Conservation (phyloP, 163 green algal genomes). For the Coccomyxa subellipsoidea region DNA sequence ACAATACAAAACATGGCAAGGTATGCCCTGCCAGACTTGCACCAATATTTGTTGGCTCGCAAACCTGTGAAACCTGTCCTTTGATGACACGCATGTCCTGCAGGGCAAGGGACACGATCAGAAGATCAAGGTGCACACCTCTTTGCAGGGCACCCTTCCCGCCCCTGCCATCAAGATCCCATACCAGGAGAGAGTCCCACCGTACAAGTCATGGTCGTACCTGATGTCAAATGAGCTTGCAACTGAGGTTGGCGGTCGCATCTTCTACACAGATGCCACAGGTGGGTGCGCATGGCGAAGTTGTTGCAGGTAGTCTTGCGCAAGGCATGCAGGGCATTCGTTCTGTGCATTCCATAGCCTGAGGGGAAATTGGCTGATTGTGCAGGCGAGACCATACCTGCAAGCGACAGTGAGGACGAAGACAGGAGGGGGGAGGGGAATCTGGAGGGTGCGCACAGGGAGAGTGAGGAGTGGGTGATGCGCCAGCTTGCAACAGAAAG, state of each 20-base stretch:
- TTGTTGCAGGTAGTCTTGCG: no score
- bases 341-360: neutral
- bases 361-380: neutral
- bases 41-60: no score
- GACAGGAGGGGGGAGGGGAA: neutral
- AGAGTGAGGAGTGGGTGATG: constrained; percentile 14
- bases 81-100: no score
- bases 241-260: constrained; percentile 45
- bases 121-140: neutral
- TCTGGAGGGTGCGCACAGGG: constrained; percentile 16
- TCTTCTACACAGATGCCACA: constrained; percentile 65
- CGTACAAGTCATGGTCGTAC: constrained; percentile 63
- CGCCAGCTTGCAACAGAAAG: neutral
- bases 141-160: neutral
- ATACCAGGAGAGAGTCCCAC: constrained; percentile 4
- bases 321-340: neutral
- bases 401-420: constrained; percentile 33
- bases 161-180: neutral
- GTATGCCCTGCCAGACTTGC: neutral
- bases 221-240: constrained; percentile 61
- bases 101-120: neutral
- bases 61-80: no score
- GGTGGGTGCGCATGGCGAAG: constrained; percentile 12
- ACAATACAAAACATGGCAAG: neutral
- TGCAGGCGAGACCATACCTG: constrained; percentile 29